Evolutionary conservation across 495 filamentous ascomycete species (phyloP).

Genomic region (Chlorociboria aeruginascens): DNA sequence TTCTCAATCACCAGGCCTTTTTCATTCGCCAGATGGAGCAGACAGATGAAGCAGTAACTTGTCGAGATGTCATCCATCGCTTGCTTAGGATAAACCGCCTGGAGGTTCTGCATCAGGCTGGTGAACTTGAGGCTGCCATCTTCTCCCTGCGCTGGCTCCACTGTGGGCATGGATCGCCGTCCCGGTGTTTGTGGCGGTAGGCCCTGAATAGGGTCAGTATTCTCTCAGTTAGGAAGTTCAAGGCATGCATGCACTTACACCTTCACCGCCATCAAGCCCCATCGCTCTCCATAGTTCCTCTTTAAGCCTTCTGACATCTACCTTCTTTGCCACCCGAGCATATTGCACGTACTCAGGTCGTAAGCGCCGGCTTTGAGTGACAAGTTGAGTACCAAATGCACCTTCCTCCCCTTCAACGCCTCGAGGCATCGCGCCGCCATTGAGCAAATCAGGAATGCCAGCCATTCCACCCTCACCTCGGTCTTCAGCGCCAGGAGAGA

Average conservation of each 20-base stretch:
- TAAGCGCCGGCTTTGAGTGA: conserved; percentile 73
- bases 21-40: conserved; percentile 94
- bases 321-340: conserved; percentile 93
- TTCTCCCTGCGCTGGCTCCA: conserved; percentile 11
- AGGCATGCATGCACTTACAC: conserved; percentile 23
- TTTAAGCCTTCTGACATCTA: conserved; percentile 91
- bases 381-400: conserved; percentile 82
- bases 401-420: conserved; percentile 30
- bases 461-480: conserved; percentile 34
- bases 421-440: conserved; percentile 30
- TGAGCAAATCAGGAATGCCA: conserved; percentile 27
- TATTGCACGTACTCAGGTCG: conserved; percentile 95
- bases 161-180: conserved; percentile 10
- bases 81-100: conserved; percentile 71
- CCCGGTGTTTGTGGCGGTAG: conserved; percentile 8
- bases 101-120: conserved; percentile 75
- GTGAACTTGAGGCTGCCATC: conserved; percentile 68
- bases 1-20: conserved; percentile 70
- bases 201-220: conserved; percentile 13
- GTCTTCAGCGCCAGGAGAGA: conserved; percentile 59
- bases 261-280: conserved; percentile 40
- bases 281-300: conserved; percentile 93
- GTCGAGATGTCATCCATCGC: conserved; percentile 92
- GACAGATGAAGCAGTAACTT: conserved; percentile 91
- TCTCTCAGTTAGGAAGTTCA: neutral